These are phyloP conservation scores for Aegilops longissima DNA, from an alignment of 176 grass and related monocot genomes.

Conservation along the genomic window DNA sequence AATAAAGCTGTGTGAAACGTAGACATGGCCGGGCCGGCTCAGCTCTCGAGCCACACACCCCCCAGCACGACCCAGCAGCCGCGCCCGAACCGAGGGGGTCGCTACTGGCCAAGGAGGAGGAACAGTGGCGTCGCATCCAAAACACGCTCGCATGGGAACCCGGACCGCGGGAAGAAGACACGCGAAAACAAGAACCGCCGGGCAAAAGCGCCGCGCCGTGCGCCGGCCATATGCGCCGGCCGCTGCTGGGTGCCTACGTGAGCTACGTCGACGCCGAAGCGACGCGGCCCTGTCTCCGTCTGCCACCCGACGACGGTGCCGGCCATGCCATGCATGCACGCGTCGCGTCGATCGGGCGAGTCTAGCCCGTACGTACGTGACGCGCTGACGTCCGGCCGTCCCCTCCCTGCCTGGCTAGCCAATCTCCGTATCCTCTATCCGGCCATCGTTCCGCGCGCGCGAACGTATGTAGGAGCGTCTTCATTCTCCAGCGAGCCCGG, in stretches of 20 bases:
- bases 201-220: neutral
- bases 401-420: neutral
- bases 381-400: neutral
- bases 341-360: neutral
- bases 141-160: neutral
- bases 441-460: neutral
- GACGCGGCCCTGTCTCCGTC: neutral
- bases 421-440: neutral
- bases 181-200: neutral
- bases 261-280: neutral
- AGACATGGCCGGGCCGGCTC: neutral
- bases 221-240: neutral
- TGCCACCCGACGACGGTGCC: neutral
- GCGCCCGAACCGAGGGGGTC: neutral
- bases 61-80: no score
- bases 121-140: neutral
- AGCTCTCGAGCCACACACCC: neutral
- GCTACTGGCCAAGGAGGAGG: neutral
- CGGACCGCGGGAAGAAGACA: neutral
- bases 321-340: neutral
- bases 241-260: no score
- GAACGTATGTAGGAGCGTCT: neutral
- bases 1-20: neutral
- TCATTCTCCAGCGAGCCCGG: constrained; percentile 24
- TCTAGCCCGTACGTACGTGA: neutral